These are phyloP conservation scores for Geranium rotundifolium DNA, from an alignment of 345 rosid genomes.

Conservation along the genomic window DNA sequence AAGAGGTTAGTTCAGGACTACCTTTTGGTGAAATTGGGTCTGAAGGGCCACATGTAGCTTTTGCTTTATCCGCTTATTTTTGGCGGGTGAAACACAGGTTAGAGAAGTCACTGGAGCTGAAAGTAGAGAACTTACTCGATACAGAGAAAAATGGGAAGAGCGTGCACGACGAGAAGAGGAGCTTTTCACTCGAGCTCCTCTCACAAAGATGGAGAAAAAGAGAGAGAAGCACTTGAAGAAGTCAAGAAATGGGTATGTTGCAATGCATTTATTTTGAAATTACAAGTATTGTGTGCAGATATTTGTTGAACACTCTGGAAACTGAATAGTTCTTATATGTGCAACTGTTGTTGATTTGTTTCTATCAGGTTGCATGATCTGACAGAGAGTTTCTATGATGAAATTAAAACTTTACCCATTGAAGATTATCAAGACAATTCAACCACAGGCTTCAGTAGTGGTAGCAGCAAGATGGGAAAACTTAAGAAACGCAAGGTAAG, in stretches of 20 bases:
- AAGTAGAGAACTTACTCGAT: slow-evolving; percentile 53
- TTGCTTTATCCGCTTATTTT: too few species aligned
- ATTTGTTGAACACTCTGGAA: slow-evolving; percentile 1
- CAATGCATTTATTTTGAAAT: background rate
- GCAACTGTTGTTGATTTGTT: slow-evolving; percentile 6
- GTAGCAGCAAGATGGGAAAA: slow-evolving; percentile 28
- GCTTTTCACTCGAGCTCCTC: slow-evolving; percentile 58
- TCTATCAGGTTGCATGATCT: slow-evolving; percentile 61
- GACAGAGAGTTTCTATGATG: slow-evolving; percentile 58
- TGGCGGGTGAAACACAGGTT: slow-evolving; percentile 25
- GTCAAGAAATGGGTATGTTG: slow-evolving; percentile 69
- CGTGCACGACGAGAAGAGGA: slow-evolving; percentile 72
- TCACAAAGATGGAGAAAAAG: slow-evolving; percentile 62
- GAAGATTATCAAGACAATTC: slow-evolving; percentile 29
- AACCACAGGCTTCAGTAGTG: slow-evolving; percentile 13
- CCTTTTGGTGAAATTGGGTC: too few species aligned
- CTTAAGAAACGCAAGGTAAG: slow-evolving; percentile 59
- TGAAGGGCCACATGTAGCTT: too few species aligned
- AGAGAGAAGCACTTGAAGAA: slow-evolving; percentile 57
- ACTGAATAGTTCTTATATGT: background rate
- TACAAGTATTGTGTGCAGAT: background rate
- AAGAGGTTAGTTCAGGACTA: slow-evolving; percentile 43
- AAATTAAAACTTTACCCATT: slow-evolving; percentile 46
- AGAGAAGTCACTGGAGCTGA: slow-evolving; percentile 54
- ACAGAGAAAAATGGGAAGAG: slow-evolving; percentile 44